Percentiles rank a stretch among this genome's conserved stretches.
phyloP scores from a whole-genome alignment of 2,329 filamentous ascomycete species.

The Microdochium nivale region DNA sequence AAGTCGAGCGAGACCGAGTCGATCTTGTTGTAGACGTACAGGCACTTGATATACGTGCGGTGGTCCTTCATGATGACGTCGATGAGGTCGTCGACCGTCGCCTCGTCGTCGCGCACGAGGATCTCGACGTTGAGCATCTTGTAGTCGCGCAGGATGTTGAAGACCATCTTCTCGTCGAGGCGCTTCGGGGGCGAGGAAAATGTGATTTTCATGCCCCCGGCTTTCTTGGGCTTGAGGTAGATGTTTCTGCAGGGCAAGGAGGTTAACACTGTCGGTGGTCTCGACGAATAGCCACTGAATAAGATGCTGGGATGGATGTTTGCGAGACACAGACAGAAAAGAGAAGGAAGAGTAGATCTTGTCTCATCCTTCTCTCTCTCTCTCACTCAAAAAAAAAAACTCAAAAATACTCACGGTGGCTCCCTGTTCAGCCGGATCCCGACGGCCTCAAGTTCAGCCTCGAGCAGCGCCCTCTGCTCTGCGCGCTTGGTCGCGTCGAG shows the following conservation, averaged over 20 bases:
- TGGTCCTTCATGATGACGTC: slow-evolving; percentile 99
- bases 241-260: slow-evolving; percentile 60
- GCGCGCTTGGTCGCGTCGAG: slow-evolving; percentile 94
- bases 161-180: slow-evolving; percentile 96
- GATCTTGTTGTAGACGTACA: slow-evolving; percentile 99
- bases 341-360: too few species aligned
- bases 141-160: slow-evolving; percentile 96
- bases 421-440: slow-evolving; percentile 89
- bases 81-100: slow-evolving; percentile 96
- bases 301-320: too few species aligned
- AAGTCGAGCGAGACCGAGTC: slow-evolving; percentile 91
- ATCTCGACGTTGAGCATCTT: slow-evolving; percentile 98
- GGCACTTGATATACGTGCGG: slow-evolving; percentile 87
- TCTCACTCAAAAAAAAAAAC: too few species aligned
- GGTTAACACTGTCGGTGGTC: too few species aligned
- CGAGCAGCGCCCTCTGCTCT: slow-evolving; percentile 81
- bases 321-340: too few species aligned
- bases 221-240: slow-evolving; percentile 92
- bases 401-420: slow-evolving; percentile 77
- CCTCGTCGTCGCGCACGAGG: slow-evolving; percentile 86
- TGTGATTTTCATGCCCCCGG: slow-evolving; percentile 97
- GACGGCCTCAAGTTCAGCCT: slow-evolving; percentile 89
- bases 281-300: too few species aligned
- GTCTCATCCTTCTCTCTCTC: too few species aligned
- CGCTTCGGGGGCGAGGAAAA: slow-evolving; percentile 84